Evolutionary conservation across 768 basidiomycete genomes (phyloP).

Genomic region (Chalciporus piperatus): DNA sequence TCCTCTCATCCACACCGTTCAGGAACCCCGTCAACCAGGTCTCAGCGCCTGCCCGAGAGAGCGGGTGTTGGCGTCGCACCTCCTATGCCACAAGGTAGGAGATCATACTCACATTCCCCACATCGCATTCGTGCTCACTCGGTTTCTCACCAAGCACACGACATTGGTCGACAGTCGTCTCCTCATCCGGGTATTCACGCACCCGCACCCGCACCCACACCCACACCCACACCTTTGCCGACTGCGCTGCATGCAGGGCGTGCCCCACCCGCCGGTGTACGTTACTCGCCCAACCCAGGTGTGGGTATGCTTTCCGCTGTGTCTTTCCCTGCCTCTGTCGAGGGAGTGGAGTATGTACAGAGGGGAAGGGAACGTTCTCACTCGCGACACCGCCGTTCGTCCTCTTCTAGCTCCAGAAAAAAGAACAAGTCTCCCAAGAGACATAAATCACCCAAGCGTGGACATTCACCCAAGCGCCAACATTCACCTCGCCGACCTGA

Average conservation of each 20-base stretch:
- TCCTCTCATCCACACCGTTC: slow-evolving; percentile 12
- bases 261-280: too few species aligned
- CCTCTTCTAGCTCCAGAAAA: background rate
- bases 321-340: too few species aligned
- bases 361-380: background rate
- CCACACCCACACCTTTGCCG: too few species aligned
- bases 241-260: too few species aligned
- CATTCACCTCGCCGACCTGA: too few species aligned
- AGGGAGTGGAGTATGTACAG: background rate
- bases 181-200: slow-evolving; percentile 24
- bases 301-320: too few species aligned
- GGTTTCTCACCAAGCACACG: slow-evolving; percentile 3
- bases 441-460: too few species aligned
- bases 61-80: background rate
- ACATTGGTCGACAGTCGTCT: background rate
- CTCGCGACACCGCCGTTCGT: background rate
- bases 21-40: background rate
- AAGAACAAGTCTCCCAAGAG: background rate
- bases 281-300: too few species aligned
- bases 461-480: too few species aligned
- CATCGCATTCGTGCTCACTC: slow-evolving; percentile 1
- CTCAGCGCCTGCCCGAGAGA: background rate
- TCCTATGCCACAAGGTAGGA: background rate
- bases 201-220: too few species aligned
- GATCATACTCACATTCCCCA: background rate